These are phyloP conservation scores for Kazachstania psychrophila DNA, from an alignment of 805 yeast species.

Conservation along the genomic window DNA sequence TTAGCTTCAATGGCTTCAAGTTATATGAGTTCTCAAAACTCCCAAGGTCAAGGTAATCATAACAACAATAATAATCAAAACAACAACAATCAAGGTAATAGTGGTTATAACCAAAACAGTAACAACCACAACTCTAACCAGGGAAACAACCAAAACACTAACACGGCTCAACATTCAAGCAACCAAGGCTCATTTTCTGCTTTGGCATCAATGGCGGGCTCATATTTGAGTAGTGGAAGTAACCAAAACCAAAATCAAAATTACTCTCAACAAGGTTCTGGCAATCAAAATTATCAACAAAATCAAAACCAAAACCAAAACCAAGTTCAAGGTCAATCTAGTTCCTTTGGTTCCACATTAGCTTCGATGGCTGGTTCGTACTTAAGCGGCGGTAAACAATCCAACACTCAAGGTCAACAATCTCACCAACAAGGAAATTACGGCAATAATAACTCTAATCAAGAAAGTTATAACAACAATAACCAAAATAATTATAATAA, in stretches of 20 bases:
- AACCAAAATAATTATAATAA: slow-evolving; percentile 1
- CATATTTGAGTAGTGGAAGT: neutral
- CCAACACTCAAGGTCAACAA: slow-evolving; percentile 3
- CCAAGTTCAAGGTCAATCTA: slow-evolving; percentile 4
- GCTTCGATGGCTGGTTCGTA: slow-evolving; percentile 17
- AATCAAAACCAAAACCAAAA: neutral
- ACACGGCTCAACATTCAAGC: neutral
- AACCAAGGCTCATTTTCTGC: neutral
- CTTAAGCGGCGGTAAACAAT: slow-evolving; percentile 6
- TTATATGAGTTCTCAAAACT: slow-evolving; percentile 6
- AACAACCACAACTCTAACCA: neutral
- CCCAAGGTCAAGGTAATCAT: slow-evolving; percentile 2
- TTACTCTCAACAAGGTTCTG: neutral
- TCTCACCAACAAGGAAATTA: slow-evolving; percentile 3
- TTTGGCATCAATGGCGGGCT: slow-evolving; percentile 1
- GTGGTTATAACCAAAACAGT: neutral
- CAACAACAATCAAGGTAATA: neutral
- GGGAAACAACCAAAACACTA: neutral
- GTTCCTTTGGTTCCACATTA: slow-evolving; percentile 8
- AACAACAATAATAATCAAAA: slow-evolving; percentile 1
- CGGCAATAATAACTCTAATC: slow-evolving; percentile 1
- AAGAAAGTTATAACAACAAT: neutral
- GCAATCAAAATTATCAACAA: no score
- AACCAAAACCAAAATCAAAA: neutral
- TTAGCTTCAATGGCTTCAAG: slow-evolving; percentile 16